Evolutionary conservation across 2,329 filamentous ascomycete species (phyloP).

Genomic region (Fusarium nelsonii): DNA sequence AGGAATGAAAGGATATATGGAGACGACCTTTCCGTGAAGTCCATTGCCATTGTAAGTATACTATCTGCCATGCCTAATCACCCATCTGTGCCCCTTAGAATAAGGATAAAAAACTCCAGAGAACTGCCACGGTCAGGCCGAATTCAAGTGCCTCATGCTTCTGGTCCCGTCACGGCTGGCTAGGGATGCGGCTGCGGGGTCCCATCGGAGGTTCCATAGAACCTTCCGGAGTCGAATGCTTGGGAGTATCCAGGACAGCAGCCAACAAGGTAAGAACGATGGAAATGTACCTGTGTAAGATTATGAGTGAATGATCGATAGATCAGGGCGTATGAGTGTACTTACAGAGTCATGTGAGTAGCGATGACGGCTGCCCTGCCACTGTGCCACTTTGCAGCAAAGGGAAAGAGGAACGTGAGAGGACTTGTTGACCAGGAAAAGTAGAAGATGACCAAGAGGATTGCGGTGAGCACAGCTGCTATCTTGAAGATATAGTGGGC

Average conservation of each 20-base stretch:
- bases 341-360: slow-evolving; percentile 46
- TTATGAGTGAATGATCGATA: slow-evolving; percentile 21
- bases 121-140: too few relatives aligned
- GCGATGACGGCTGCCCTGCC: slow-evolving; percentile 26
- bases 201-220: neutral
- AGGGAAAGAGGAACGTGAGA: slow-evolving; percentile 6
- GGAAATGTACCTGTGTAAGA: slow-evolving; percentile 33
- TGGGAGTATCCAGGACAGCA: slow-evolving; percentile 35
- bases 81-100: too few relatives aligned
- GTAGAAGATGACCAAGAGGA: slow-evolving; percentile 26
- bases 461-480: slow-evolving; percentile 39
- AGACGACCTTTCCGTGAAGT: too few relatives aligned
- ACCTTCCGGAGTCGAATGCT: neutral
- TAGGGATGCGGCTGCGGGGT: too few relatives aligned
- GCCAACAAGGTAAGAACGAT: slow-evolving; percentile 35
- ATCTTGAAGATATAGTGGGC: slow-evolving; percentile 45
- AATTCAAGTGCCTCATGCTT: too few relatives aligned
- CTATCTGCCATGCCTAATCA: too few relatives aligned
- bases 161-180: too few relatives aligned
- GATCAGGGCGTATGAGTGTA: neutral
- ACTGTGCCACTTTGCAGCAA: neutral
- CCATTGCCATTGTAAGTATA: too few relatives aligned
- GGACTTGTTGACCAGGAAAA: slow-evolving; percentile 2
- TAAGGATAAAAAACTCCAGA: too few relatives aligned
- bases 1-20: too few relatives aligned